These are phyloP conservation scores for Polygonum maritimum DNA, from an alignment of 148 eudicot species.

Conservation along the genomic window DNA sequence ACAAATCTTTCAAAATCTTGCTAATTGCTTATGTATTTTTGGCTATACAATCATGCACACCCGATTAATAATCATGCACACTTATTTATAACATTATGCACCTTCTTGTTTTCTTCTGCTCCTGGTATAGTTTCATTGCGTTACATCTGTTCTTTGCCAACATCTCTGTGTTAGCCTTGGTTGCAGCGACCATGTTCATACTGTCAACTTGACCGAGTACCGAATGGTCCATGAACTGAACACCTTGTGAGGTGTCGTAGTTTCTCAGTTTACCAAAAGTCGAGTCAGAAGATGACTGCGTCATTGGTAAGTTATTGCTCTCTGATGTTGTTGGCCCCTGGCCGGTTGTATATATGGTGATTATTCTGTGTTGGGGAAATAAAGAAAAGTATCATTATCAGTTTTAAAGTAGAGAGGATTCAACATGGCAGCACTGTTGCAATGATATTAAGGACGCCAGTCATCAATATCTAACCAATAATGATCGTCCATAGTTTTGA, in stretches of 20 bases:
- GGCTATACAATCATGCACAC: no score
- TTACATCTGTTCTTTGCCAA: conserved; percentile 77
- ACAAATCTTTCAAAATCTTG: neutral
- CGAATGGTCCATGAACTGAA: conserved; percentile 40
- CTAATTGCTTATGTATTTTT: no score
- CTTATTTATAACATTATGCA: no score
- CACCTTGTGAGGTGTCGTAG: conserved; percentile 26
- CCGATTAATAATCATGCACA: no score
- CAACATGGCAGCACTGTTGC: no score
- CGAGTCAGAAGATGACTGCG: conserved; percentile 27
- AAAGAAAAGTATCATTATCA: conserved; percentile 9
- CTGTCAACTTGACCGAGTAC: conserved; percentile 26
- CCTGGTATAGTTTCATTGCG: conserved; percentile 92
- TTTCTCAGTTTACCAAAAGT: conserved; percentile 28
- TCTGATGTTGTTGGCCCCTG: conserved; percentile 65
- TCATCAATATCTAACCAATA: no score
- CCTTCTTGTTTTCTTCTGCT: conserved; percentile 91
- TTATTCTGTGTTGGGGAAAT: conserved; percentile 34
- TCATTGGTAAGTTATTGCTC: conserved; percentile 45
- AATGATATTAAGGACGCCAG: no score
- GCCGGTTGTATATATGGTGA: conserved; percentile 32
- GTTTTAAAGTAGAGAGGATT: neutral
- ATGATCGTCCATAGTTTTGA: no score
- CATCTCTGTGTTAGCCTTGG: conserved; percentile 50
- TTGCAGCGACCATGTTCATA: conserved; percentile 17